Evolutionary conservation across 176 grass and related monocot species (phyloP).

Genomic region (Chloris gayana): DNA sequence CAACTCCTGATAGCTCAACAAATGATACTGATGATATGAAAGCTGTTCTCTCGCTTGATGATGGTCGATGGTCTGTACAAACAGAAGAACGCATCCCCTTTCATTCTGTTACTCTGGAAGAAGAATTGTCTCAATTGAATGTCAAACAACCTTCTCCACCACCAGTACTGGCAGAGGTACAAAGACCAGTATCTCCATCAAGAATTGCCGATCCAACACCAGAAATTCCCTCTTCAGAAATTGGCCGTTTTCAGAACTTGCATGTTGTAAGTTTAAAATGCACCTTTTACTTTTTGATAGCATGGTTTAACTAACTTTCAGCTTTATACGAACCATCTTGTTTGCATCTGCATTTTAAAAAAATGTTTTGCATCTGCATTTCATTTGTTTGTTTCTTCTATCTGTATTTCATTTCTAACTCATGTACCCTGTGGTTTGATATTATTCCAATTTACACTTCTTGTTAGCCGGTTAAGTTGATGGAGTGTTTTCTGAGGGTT

Average conservation of each 20-base stretch:
- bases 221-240: slow-evolving; percentile 59
- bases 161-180: slow-evolving; percentile 81
- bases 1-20: slow-evolving; percentile 35
- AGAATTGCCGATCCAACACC: slow-evolving; percentile 90
- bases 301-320: slow-evolving; percentile 11
- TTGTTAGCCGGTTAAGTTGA: slow-evolving; percentile 88
- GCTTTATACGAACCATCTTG: slow-evolving; percentile 10
- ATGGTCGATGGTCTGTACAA: slow-evolving; percentile 80
- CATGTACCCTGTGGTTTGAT: slow-evolving; percentile 22
- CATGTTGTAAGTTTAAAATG: slow-evolving; percentile 83
- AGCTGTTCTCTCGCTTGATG: slow-evolving; percentile 96
- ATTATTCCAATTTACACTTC: slow-evolving; percentile 27
- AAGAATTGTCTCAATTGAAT: slow-evolving; percentile 69
- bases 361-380: slow-evolving; percentile 2
- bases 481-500: slow-evolving; percentile 97
- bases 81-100: slow-evolving; percentile 51
- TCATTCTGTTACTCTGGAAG: slow-evolving; percentile 54
- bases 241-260: slow-evolving; percentile 73
- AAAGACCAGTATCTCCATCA: slow-evolving; percentile 76
- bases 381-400: slow-evolving; percentile 43
- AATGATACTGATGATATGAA: slow-evolving; percentile 76
- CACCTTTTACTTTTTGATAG: slow-evolving; percentile 26
- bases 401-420: slow-evolving; percentile 35
- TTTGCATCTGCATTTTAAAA: slow-evolving; percentile 4
- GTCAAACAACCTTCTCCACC: slow-evolving; percentile 92